Evolutionary conservation across 306 rosid species (phyloP).

Genomic region (Trifolium fragiferum): DNA sequence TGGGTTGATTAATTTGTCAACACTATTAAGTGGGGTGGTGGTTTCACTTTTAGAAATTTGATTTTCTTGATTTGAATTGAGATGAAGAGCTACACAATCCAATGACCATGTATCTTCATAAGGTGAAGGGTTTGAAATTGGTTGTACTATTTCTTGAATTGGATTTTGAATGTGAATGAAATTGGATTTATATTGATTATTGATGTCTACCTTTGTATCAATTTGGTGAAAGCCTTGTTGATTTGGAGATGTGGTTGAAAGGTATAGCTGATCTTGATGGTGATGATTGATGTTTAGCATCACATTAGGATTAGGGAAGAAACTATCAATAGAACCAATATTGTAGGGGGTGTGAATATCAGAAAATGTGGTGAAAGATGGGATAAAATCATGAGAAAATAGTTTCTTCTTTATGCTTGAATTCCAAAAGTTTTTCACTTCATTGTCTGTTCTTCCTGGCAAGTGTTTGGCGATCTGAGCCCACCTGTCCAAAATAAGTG

Average conservation of each 20-base stretch:
- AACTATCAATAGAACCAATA: constrained; percentile 47
- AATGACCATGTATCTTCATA: constrained; percentile 51
- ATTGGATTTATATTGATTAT: constrained; percentile 41
- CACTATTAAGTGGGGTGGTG: constrained; percentile 20
- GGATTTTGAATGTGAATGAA: constrained; percentile 52
- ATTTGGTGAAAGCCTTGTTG: constrained; percentile 50
- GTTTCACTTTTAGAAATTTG: constrained; percentile 44
- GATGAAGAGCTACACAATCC: constrained; percentile 41
- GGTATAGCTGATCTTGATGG: constrained; percentile 48
- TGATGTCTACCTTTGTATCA: constrained; percentile 47
- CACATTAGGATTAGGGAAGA: constrained; percentile 64
- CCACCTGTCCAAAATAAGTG: constrained; percentile 62
- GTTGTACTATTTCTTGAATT: constrained; percentile 39
- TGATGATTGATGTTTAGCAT: constrained; percentile 46
- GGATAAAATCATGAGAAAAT: constrained; percentile 53
- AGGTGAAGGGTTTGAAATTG: constrained; percentile 41
- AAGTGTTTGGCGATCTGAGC: constrained; percentile 93
- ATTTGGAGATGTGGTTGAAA: constrained; percentile 58
- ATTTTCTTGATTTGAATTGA: constrained; percentile 48
- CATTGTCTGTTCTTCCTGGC: constrained; percentile 99
- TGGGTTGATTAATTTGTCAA: constrained; percentile 47
- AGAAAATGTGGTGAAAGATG: constrained; percentile 60
- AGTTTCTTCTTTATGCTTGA: constrained; percentile 95
- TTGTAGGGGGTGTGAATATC: constrained; percentile 49
- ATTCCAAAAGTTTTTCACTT: constrained; percentile 98